Base-by-base conservation (phyloP, 2,329 filamentous ascomycete species). In the Coniochaeta hoffmannii region DNA sequence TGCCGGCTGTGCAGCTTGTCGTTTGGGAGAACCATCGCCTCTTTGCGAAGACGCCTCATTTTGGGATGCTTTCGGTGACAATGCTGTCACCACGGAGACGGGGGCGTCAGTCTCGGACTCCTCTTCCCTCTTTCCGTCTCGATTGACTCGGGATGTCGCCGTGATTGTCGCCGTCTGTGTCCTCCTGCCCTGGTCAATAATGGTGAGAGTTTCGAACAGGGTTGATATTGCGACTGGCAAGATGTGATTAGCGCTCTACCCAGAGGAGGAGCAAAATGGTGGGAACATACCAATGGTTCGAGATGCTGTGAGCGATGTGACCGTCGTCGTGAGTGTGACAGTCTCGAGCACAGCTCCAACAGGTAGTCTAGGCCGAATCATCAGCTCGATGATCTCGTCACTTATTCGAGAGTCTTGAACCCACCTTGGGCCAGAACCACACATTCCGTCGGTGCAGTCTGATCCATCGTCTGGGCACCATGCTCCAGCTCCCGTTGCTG, bases 401-500 rank as follows among this genome's bases (percentile, higher is more conserved):
- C 22, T 35, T 11, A 36, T 19, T 3, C 53, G 50, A 28, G 49
- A 59, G 38, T 53, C 56, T 8, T 46, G 14, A 52, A 1, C 55
- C 55, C 5, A 24, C 50, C 2, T 53, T 55, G 22, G 51, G 34
- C 17, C 12, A 10, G 28, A 53, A 52, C 11, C 54, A 51, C 34
- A 36, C 17, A n/a, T 53, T 32, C 19, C 57, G 46, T 50, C 58
- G 52, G 50, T 35, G 49, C 52, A 57, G 56, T 14, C 54, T 24
- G 35, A 54, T 49, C 50, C 53, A 22, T 53, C 51, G 12, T 59
- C 55, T 11, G 60, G 53, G 17, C 57, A 60, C 36, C 41, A 46
- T 28, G 41, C 12, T 15, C 19, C 19, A 46, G 41, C 41, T 15
- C 56, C 59, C 2, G 53, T 56, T 11, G 57, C 57, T 24, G 50